Base-by-base conservation (phyloP, 2,329 filamentous ascomycete species). In the Aureobasidium musti region DNA sequence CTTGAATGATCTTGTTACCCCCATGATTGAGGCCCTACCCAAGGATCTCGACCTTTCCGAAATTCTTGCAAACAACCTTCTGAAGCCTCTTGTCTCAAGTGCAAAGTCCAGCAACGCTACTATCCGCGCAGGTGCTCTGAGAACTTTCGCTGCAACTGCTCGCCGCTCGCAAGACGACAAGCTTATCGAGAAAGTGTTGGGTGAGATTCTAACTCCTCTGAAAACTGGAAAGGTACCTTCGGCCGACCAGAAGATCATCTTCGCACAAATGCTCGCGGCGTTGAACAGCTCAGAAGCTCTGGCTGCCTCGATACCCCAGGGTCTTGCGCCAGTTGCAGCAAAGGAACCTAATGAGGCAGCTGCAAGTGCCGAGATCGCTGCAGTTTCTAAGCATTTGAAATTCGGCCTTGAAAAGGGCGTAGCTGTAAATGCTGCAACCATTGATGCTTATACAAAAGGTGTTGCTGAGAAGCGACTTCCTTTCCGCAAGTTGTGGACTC, bases 291-390 rank as follows among this genome's bases (percentile, higher is more conserved):
- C 87, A 2, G 77, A 82, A 13, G 77, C 83, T 2, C 82, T 90
- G 45, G 89, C 91, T 0, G 82, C 84, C 67, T 90, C 90, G 70
- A 83, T 94, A 35, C 84, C 87, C 1, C 80, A 83, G 59, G 86
- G 86, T 7, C 82, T 98, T 67, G 86, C 89, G 7, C 78, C 86
- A 21, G 82, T 92, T 17, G 88, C 90, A 21, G 79, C 85, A 7
- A 97, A 97, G 74, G 95, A 99, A 78, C 88, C 92, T 8, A 98
- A 96, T 72, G 95, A 99, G 77, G 80, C 84, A 41, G 93, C 93
- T 49, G 81, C 97, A 30, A 83, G 86, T 49, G 88, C 91, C 11
- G 92, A 97, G 76, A 87, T 92, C 7, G 83, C 83, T 39, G 85
- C 91, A 5, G 82, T 98, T 65, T 84, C 87, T 63, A 84, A 85